A percentile compares a stretch with the other conserved stretches of the same genome.
These are phyloP conservation scores for Gymnopilus dilepis DNA, from an alignment of 768 basidiomycete species.

Conservation along the genomic window DNA sequence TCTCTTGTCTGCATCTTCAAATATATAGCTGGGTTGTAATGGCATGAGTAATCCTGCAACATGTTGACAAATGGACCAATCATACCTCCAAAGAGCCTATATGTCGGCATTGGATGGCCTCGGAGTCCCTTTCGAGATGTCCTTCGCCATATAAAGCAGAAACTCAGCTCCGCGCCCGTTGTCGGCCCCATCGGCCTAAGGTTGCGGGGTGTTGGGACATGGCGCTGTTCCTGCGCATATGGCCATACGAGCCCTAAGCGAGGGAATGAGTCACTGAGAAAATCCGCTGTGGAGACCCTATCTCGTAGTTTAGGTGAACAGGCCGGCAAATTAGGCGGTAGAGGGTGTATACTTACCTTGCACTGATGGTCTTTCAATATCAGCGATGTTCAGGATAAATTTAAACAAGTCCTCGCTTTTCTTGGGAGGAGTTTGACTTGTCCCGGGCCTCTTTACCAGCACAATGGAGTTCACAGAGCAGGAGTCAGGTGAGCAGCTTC, in stretches of 20 bases:
- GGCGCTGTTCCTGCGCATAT: constrained; percentile 2
- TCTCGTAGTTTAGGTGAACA: neutral
- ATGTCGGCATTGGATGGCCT: neutral
- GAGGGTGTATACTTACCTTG: neutral
- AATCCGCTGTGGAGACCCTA: neutral
- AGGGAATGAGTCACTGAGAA: neutral
- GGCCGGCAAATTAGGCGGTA: neutral
- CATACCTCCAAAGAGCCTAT: neutral
- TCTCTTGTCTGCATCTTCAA: neutral
- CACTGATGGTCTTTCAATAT: neutral
- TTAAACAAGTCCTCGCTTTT: neutral
- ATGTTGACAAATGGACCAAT: constrained; percentile 1
- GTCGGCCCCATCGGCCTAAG: neutral
- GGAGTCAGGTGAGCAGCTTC: neutral
- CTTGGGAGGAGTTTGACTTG: neutral
- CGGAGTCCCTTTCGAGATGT: neutral
- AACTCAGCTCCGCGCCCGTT: neutral
- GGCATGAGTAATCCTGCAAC: neutral
- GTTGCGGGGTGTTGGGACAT: neutral
- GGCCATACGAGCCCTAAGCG: neutral
- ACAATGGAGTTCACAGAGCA: neutral
- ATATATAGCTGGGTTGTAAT: neutral
- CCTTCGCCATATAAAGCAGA: neutral
- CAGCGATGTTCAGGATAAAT: neutral
- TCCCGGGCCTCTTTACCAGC: neutral